Base-by-base conservation (phyloP, 208 protist species). In the Trypanosoma cruzi region DNA sequence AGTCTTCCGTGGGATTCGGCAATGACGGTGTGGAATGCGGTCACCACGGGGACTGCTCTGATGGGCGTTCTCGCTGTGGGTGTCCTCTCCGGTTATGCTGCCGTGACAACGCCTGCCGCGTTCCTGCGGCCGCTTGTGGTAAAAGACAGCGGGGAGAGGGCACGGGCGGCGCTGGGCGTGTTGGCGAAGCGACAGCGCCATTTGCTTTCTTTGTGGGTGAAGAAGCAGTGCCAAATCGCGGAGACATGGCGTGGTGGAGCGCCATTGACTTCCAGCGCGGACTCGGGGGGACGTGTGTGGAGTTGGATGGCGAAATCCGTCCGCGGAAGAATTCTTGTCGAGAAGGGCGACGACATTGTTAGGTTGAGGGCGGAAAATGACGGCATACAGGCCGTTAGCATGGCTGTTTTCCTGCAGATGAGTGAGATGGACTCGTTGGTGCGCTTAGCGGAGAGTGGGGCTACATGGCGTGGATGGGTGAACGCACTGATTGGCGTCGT, bases 11-110 rank as follows among this genome's bases (percentile, higher is more conserved):
- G 31, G 34, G 32, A 24, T 37, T 31, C 46, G 8, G 36, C 16
- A n/a, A 3, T 34, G 16, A 46, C 36, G 26, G 0, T 71, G 16
- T 68, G 61, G 69, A 53, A 67, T 46, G 53, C 40, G 16, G 22
- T 69, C 20, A 73, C 34, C 14, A 46, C 64, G n/a, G 40, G 24
- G 8, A 73, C 92, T 13, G 84, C 84, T 22, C 68, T 73, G 13
- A 42, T 83, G 16, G 90, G 90, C 18, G 84, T 93, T 22, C 62
- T 80, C 20, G 63, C 83, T 46, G 84, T 86, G 14, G 88, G 90
- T 11, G 60, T 92, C 11, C 82, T 96, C 32, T 77, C 74, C 2
- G 90, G 90, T 50, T 93, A 90, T 64, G 90, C 90, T 18, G 81
- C 86, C 36, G 34, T 92, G 29, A 86, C 77, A 22, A 87, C 88